These are phyloP conservation scores for Lactarius akahatsu DNA, from an alignment of 768 basidiomycete species.

Conservation along the genomic window DNA sequence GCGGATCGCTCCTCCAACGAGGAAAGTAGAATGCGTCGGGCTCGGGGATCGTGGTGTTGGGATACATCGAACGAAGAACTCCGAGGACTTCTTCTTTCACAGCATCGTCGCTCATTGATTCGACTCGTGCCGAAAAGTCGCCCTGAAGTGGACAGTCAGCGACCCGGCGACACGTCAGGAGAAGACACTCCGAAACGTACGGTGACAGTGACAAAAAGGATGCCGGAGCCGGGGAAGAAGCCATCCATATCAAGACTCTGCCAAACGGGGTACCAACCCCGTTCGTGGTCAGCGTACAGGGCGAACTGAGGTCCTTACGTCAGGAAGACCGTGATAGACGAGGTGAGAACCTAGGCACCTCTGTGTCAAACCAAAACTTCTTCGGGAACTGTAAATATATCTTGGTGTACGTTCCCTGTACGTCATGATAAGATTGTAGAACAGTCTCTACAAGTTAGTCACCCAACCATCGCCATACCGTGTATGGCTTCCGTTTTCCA, in stretches of 20 bases:
- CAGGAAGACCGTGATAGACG: not conserved
- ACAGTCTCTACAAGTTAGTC: not conserved
- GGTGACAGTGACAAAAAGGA: constrained; percentile 54
- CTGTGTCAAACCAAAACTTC: constrained; percentile 58
- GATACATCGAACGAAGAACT: constrained; percentile 62
- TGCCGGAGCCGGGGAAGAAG: constrained; percentile 61
- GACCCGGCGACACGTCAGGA: not conserved
- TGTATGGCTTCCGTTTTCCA: constrained; percentile 68
- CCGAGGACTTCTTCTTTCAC: constrained; percentile 54
- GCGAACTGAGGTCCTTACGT: constrained; percentile 43
- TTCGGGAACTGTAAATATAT: constrained; percentile 63
- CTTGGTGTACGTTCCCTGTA: constrained; percentile 59
- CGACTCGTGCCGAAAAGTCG: constrained; percentile 59
- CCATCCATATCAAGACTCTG: constrained; percentile 57
- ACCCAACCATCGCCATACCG: constrained; percentile 54
- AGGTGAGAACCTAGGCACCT: constrained; percentile 34
- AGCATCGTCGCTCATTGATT: constrained; percentile 46
- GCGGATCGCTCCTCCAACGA: constrained; percentile 53
- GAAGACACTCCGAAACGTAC: constrained; percentile 32
- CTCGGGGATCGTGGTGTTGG: constrained; percentile 50
- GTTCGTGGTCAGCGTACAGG: constrained; percentile 54
- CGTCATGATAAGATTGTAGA: constrained; percentile 4
- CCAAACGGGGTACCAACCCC: constrained; percentile 68
- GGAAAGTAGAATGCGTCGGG: constrained; percentile 57
- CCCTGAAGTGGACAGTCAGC: constrained; percentile 41